Evolutionary conservation across 495 filamentous ascomycete genomes (phyloP), one percentile per base, ranked within the genome.

Genomic region (Pyronema domesticum): DNA sequence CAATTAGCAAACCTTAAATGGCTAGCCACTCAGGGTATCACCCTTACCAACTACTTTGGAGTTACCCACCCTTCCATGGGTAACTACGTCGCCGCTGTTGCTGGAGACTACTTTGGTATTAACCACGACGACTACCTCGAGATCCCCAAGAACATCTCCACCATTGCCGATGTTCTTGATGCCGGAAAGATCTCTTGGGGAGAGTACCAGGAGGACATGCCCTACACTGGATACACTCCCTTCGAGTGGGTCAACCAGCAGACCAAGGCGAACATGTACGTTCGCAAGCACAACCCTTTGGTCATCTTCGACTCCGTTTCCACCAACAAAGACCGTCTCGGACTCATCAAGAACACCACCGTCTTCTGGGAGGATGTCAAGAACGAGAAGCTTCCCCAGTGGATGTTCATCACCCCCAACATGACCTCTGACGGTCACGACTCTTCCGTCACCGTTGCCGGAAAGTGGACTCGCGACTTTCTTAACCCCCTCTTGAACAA

Each of bases 201-300:
- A 52, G 70, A 78, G 57, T 86, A 87, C 65, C 74, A 82, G 62
- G 80, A 88, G 63, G 72, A 79, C 55, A 61, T 79, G 67, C 83
- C 83, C 14, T 81, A 82, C 60, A 69, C 79, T 13, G 82, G 82
- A 9, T 86, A 77, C 67, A 69, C 77, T 58, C 80, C 77, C 33
- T 71, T 66, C 51, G 77, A 74, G 51, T 78, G 68, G 53, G 68
- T 69, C 18, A 78, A 82, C 64, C 73, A 74, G 55, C 50, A 68
- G 56, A 75, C 69, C 7, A 70, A 71, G 23, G 67, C 69, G 23
- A 78, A 82, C 55, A 73, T 77, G 63, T 88, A 88, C 60, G 80
- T 85, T n/a, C 76, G 83, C 44, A 88, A 86, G 70, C 83, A 86
- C 70, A 82, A 83, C 67, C 81, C 81, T 0, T 64, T 79, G 11